These are phyloP conservation scores for Colletotrichum godetiae DNA, from an alignment of 2,329 filamentous ascomycete species.

Conservation along the genomic window DNA sequence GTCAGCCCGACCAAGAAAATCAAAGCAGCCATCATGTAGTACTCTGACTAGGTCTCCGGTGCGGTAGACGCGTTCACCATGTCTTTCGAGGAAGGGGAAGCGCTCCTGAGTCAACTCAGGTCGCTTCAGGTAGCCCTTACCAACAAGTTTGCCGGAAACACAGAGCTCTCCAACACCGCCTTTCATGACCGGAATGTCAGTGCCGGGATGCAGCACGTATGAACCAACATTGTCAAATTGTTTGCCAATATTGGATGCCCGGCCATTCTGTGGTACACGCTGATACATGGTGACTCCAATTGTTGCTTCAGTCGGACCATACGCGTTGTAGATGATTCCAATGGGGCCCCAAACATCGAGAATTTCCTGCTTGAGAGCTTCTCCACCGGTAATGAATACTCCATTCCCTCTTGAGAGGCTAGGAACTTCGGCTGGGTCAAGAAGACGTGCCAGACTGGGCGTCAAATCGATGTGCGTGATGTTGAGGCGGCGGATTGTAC, in stretches of 20 bases:
- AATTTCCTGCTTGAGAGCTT: conserved; percentile 89
- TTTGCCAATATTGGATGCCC: conserved; percentile 87
- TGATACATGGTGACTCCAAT: conserved; percentile 93
- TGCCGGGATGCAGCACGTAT: conserved; percentile 78
- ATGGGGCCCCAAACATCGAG: conserved; percentile 85
- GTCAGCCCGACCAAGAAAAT: conserved; percentile 88
- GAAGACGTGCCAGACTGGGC: conserved; percentile 82
- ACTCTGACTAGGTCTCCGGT: conserved; percentile 91
- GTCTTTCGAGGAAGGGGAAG: conserved; percentile 74
- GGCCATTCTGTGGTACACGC: conserved; percentile 81
- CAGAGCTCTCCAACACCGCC: conserved; percentile 91
- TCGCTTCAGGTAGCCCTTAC: conserved; percentile 88
- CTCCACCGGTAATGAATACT: conserved; percentile 93
- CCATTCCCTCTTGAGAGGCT: conserved; percentile 74
- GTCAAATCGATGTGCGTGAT: conserved; percentile 95
- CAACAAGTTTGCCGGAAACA: conserved; percentile 86
- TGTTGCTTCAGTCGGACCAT: conserved; percentile 92
- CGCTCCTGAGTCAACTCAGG: conserved; percentile 80
- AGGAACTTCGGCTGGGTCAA: conserved; percentile 84
- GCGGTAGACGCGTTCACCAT: conserved; percentile 77
- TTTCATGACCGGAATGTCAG: conserved; percentile 76
- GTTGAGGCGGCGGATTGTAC: conserved; percentile 74
- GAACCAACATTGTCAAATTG: conserved; percentile 91
- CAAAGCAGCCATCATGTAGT: conserved; percentile 82
- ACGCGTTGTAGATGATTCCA: conserved; percentile 89